These are phyloP conservation scores for Trichoderma harzianum DNA, from an alignment of 2,329 filamentous ascomycete species.

Conservation along the genomic window DNA sequence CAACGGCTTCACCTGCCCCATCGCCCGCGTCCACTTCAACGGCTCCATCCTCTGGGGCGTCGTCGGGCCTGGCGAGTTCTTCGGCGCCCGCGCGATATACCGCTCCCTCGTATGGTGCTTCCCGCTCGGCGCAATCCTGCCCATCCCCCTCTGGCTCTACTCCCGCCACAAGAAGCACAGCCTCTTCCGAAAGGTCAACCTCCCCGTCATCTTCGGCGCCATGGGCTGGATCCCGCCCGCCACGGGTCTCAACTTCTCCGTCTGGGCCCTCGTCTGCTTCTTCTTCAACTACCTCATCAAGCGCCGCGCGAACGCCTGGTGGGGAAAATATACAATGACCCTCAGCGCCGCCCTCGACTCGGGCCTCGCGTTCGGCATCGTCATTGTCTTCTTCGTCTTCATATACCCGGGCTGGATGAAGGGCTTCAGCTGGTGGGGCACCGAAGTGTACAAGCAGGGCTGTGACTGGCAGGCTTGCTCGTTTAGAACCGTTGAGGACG, in stretches of 20 bases:
- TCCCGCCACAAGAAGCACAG: conserved; percentile 56
- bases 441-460: conserved; percentile 77
- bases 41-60: conserved; percentile 88
- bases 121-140: conserved; percentile 69
- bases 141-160: conserved; percentile 71
- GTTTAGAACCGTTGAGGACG: conserved; percentile 61
- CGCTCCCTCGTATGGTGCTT: conserved; percentile 78
- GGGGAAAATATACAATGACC: conserved; percentile 90
- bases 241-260: conserved; percentile 80
- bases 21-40: conserved; percentile 86
- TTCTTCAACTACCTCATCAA: conserved; percentile 77
- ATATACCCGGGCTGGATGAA: conserved; percentile 76
- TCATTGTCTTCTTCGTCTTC: conserved; percentile 82
- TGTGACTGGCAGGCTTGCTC: conserved; percentile 83
- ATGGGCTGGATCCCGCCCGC: conserved; percentile 85
- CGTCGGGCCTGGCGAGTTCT: conserved; percentile 78
- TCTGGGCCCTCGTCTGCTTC: conserved; percentile 83
- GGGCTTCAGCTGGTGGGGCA: conserved; percentile 82
- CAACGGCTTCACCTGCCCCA: conserved; percentile 83
- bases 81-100: conserved; percentile 72
- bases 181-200: conserved; percentile 71
- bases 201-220: conserved; percentile 79
- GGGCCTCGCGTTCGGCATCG: conserved; percentile 75
- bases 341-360: conserved; percentile 79
- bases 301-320: conserved; percentile 69